These are phyloP conservation scores for Claviceps sp. DNA, from an alignment of 2,329 filamentous ascomycete species.

Conservation along the genomic window DNA sequence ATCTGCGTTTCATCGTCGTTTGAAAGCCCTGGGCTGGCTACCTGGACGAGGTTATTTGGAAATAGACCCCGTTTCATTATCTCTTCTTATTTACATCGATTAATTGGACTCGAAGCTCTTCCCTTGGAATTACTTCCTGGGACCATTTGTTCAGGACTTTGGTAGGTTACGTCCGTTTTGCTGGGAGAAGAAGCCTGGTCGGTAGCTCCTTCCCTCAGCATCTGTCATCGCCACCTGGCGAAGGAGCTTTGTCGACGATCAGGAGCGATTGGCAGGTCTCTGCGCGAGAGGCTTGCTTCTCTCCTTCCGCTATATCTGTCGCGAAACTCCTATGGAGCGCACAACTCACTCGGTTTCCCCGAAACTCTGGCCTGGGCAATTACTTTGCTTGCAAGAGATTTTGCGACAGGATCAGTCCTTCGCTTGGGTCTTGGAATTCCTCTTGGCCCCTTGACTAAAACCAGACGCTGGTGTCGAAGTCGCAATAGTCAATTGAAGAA, in stretches of 20 bases:
- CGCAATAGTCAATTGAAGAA: constrained; percentile 4
- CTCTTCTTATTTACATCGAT: background rate
- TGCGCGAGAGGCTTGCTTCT: background rate
- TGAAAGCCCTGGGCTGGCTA: background rate
- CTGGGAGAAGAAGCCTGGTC: background rate
- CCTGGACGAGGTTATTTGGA: background rate
- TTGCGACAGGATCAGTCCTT: background rate
- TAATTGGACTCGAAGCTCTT: no score
- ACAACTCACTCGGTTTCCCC: background rate
- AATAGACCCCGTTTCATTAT: background rate
- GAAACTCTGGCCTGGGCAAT: background rate
- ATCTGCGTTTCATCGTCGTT: background rate
- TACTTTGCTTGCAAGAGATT: background rate
- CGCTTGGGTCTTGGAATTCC: background rate
- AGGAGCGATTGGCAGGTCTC: background rate
- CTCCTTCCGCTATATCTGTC: background rate
- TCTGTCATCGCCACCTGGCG: background rate
- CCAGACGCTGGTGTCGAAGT: background rate
- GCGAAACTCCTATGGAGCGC: background rate
- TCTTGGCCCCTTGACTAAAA: background rate
- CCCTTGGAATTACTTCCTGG: background rate
- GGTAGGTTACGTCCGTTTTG: background rate
- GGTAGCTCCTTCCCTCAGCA: constrained; percentile 3
- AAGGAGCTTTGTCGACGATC: background rate
- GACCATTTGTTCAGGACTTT: background rate